These are phyloP conservation scores for Tremella mesenterica DNA, from an alignment of 768 basidiomycete species.

Conservation along the genomic window DNA sequence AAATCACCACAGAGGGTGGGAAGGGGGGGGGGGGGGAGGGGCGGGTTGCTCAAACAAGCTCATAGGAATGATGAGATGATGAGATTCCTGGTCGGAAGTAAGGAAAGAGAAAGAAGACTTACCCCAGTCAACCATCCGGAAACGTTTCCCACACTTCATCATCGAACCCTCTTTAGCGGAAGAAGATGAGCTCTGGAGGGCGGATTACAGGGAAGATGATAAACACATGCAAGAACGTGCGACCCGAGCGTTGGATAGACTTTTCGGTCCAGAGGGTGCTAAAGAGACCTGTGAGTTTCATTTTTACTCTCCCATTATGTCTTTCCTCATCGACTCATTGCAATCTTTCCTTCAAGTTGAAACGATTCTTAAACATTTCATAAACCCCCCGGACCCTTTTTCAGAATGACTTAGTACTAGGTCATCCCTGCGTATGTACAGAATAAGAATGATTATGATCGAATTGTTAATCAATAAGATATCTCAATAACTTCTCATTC, in stretches of 20 bases:
- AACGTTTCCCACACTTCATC: conserved; percentile 34
- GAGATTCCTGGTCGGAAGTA: too few relatives aligned
- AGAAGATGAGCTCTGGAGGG: conserved; percentile 39
- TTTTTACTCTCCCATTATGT: neutral
- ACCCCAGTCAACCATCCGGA: conserved; percentile 24
- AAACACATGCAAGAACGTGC: conserved; percentile 32
- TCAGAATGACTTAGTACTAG: too few relatives aligned
- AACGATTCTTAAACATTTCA: too few relatives aligned
- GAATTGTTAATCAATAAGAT: conserved; percentile 14
- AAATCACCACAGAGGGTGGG: neutral
- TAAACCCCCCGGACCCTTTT: too few relatives aligned
- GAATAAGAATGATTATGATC: too few relatives aligned
- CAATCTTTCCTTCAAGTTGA: neutral
- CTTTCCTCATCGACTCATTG: neutral
- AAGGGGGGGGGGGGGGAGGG: neutral
- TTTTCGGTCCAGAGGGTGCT: conserved; percentile 31
- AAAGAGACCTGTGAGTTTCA: conserved; percentile 35
- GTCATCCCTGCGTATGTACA: too few relatives aligned
- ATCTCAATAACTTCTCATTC: conserved; percentile 41
- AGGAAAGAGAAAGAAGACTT: neutral
- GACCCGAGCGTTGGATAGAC: conserved; percentile 27
- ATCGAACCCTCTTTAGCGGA: conserved; percentile 38
- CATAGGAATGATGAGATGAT: neutral
- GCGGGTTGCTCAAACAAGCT: neutral
- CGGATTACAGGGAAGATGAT: conserved; percentile 38